phyloP scores from a whole-genome alignment of 202 grass and related monocot genomes.

The Cymbopogon flexuosus region DNA sequence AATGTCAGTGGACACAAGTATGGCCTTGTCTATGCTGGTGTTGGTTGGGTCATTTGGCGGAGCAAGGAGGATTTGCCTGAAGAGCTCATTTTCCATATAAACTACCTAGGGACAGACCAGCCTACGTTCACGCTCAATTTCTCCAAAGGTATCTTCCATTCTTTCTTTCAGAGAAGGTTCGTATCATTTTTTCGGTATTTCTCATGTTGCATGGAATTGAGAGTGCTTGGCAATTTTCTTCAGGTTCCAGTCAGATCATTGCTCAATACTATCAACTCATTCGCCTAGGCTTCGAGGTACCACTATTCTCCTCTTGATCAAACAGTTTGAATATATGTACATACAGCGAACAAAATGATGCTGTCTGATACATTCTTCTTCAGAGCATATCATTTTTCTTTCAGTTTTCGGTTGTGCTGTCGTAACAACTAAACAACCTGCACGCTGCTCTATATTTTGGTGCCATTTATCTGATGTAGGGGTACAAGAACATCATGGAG shows the following conservation, averaged over 20 bases:
- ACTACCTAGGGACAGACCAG: constrained; percentile 85
- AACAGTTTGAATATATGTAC: background rate
- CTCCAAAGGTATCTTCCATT: constrained; percentile 58
- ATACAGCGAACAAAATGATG: background rate
- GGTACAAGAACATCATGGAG: constrained; percentile 78
- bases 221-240: background rate
- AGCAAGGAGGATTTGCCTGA: constrained; percentile 86
- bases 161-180: background rate
- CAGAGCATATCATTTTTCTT: background rate
- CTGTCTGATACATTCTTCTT: background rate
- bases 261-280: constrained; percentile 96
- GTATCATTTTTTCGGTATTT: background rate
- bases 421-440: background rate
- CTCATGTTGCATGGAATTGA: background rate
- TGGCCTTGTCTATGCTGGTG: constrained; percentile 80
- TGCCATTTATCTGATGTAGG: constrained; percentile 28
- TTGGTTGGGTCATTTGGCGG: constrained; percentile 93
- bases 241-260: constrained; percentile 91
- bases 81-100: constrained; percentile 95
- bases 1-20: constrained; percentile 95
- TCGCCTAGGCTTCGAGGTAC: constrained; percentile 75
- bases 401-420: background rate
- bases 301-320: background rate
- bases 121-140: constrained; percentile 96
- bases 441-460: background rate